phyloP scores from a whole-genome alignment of 225 moss, liverwort and hornwort genomes.

The Thuidium tamariscinum region DNA sequence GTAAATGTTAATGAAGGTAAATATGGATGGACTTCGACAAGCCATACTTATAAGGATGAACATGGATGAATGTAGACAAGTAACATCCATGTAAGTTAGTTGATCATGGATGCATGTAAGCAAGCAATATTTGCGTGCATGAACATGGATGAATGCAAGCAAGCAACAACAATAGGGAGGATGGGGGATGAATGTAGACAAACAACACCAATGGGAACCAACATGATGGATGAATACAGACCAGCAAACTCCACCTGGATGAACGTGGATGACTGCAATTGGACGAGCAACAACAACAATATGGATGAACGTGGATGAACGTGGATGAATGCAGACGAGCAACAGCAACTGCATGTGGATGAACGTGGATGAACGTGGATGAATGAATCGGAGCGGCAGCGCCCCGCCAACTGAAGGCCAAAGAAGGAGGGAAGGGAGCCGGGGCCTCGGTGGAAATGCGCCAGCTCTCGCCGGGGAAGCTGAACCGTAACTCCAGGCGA shows the following conservation, averaged over 20 bases:
- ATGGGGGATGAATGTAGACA: neutral
- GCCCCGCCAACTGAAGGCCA: too few species aligned
- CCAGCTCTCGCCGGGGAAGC: neutral
- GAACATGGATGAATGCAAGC: too few species aligned
- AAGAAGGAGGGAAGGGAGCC: neutral
- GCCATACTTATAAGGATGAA: rapidly evolving
- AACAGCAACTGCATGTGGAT: neutral
- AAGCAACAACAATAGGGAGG: neutral
- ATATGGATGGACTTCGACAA: too few species aligned
- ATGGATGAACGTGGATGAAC: too few species aligned
- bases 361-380: neutral
- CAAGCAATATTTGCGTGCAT: too few species aligned
- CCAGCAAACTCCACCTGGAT: rapidly evolving
- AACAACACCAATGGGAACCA: too few species aligned
- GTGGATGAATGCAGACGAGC: neutral
- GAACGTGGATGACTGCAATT: neutral
- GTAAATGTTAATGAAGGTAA: too few species aligned
- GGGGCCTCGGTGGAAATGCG: neutral
- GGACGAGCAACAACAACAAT: rapidly evolving
- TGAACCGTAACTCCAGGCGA: neutral
- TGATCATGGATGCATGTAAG: neutral
- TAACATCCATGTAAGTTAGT: too few species aligned
- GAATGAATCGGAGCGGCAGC: neutral
- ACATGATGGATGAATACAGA: neutral
- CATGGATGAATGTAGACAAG: rapidly evolving